Conservation (phyloP, 257 asterid species). For the Solanum pennellii region DNA sequence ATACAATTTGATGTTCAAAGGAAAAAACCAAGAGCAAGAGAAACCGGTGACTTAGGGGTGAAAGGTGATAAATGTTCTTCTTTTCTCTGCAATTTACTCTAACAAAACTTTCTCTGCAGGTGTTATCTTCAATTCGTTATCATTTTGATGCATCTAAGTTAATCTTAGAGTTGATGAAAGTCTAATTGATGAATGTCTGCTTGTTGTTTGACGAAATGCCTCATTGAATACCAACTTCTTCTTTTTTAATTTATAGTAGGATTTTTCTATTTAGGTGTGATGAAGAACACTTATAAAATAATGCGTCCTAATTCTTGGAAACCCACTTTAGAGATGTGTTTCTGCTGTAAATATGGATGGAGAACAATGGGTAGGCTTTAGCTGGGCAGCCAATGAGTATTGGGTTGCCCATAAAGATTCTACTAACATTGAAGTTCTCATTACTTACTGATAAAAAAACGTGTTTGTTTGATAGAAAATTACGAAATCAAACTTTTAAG, state of each 20-base stretch:
- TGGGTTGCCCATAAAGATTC: constrained; percentile 47
- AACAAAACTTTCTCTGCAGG: not conserved
- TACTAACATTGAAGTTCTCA: constrained; percentile 16
- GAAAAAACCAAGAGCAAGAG: too few species aligned
- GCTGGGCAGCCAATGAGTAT: constrained; percentile 46
- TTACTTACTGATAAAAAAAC: not conserved
- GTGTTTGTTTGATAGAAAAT: not conserved
- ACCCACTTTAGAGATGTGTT: constrained; percentile 46
- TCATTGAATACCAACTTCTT: not conserved
- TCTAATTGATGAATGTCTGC: not conserved
- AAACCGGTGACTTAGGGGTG: not conserved
- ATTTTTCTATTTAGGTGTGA: not conserved
- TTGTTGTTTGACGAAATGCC: not conserved
- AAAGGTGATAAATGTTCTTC: not conserved
- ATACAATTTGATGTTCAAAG: too few species aligned
- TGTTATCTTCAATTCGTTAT: not conserved
- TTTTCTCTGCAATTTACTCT: not conserved
- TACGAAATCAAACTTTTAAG: not conserved
- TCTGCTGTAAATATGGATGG: constrained; percentile 67
- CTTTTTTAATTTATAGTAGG: not conserved
- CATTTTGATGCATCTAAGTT: not conserved
- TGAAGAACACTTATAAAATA: not conserved
- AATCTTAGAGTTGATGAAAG: not conserved
- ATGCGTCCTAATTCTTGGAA: constrained; percentile 72
- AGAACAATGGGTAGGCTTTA: constrained; percentile 42